Conservation (phyloP, 495 filamentous ascomycete species). For the Hyaloscypha bicolor region DNA sequence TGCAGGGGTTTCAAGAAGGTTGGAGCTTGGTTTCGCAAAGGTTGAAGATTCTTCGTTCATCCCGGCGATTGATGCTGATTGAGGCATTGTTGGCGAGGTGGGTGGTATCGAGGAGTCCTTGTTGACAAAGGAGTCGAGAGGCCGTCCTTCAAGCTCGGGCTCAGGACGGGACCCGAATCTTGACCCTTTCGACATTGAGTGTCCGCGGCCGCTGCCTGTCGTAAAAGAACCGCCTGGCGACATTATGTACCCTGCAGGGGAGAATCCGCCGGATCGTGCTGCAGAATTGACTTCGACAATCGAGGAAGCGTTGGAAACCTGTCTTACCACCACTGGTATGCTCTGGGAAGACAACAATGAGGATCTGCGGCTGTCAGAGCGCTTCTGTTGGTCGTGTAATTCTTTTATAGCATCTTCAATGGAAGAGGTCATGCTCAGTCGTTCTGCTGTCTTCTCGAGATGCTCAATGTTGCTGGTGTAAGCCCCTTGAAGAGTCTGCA, state of each 20-base stretch:
- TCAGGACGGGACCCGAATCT: slow-evolving; percentile 55
- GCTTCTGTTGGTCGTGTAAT: slow-evolving; percentile 76
- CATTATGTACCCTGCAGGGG: slow-evolving; percentile 63
- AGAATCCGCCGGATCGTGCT: slow-evolving; percentile 72
- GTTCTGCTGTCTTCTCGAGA: slow-evolving; percentile 80
- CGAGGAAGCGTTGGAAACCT: slow-evolving; percentile 63
- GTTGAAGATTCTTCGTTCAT: slow-evolving; percentile 22
- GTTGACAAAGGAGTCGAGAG: slow-evolving; percentile 40
- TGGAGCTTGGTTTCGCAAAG: slow-evolving; percentile 27
- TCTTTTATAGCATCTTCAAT: slow-evolving; percentile 82
- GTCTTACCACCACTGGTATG: slow-evolving; percentile 38
- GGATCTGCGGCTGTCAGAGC: slow-evolving; percentile 61
- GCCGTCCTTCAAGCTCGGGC: slow-evolving; percentile 47
- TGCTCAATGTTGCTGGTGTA: slow-evolving; percentile 75
- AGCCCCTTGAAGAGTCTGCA: slow-evolving; percentile 72
- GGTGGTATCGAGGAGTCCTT: slow-evolving; percentile 24
- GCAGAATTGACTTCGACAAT: slow-evolving; percentile 67
- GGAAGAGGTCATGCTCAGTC: slow-evolving; percentile 74
- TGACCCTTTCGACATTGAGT: slow-evolving; percentile 54
- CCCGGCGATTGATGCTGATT: slow-evolving; percentile 32
- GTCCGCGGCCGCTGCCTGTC: slow-evolving; percentile 54
- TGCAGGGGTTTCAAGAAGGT: slow-evolving; percentile 3
- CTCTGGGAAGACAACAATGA: slow-evolving; percentile 44
- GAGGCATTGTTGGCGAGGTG: slow-evolving; percentile 30
- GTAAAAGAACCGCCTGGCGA: slow-evolving; percentile 66